phyloP scores from a whole-genome alignment of 2,329 filamentous ascomycete genomes.

The Macrophomina phaseolina region DNA sequence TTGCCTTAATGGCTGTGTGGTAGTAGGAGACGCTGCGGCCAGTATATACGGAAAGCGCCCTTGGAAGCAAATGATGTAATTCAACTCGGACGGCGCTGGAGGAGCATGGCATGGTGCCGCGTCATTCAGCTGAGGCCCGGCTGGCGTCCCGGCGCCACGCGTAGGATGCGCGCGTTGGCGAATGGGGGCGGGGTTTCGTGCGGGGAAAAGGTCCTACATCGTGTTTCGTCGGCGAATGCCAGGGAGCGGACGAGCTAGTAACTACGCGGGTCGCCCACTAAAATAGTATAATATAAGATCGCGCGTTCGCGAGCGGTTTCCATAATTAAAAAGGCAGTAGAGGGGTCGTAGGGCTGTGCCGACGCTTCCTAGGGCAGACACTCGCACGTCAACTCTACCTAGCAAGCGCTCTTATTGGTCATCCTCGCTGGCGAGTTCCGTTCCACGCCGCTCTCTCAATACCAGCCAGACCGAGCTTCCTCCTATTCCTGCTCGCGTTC shows the following conservation, averaged over 20 bases:
- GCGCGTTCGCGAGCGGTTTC: too few relatives aligned
- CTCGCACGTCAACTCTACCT: too few relatives aligned
- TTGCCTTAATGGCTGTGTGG: not conserved
- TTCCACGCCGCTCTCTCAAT: too few relatives aligned
- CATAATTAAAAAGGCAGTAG: too few relatives aligned
- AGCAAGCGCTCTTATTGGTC: too few relatives aligned
- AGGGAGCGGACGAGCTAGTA: not conserved
- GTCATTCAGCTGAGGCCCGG: conserved; percentile 3
- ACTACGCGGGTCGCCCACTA: too few relatives aligned
- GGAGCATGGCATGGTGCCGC: conserved; percentile 3
- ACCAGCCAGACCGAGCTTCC: too few relatives aligned
- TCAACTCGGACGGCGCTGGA: conserved; percentile 1
- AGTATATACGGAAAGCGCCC: not conserved
- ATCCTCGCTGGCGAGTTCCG: too few relatives aligned
- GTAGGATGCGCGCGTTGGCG: conserved; percentile 5
- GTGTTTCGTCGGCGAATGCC: not conserved
- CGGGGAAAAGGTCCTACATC: not conserved
- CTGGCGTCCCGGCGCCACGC: conserved; percentile 3
- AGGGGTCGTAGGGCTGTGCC: too few relatives aligned
- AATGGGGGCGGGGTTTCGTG: not conserved
- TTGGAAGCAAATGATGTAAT: not conserved
- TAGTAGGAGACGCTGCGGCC: not conserved
- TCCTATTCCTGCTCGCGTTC: too few relatives aligned
- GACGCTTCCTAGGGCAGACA: too few relatives aligned
- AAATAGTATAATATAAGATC: too few relatives aligned